Evolutionary conservation across 129 eudicot genomes (phyloP).

Genomic region (Scalesia atractyloides): DNA sequence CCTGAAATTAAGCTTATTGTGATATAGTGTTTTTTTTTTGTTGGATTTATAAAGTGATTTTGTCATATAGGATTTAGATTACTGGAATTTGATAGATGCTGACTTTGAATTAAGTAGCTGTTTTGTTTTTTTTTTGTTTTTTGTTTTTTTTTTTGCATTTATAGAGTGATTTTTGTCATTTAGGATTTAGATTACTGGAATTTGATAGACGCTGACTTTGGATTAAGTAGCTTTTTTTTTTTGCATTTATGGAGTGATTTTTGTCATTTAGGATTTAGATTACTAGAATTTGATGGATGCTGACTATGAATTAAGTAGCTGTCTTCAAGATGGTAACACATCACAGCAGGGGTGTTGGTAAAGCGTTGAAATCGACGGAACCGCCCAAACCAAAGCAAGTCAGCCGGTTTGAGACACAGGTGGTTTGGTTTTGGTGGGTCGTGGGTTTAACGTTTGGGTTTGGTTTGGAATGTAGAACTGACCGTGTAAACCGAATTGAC

Average conservation of each 20-base stretch:
- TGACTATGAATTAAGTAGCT: constrained; percentile 1
- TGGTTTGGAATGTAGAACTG: too few species aligned
- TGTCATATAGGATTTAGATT: neutral
- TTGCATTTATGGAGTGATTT: neutral
- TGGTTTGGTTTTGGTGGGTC: too few species aligned
- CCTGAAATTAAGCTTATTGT: neutral
- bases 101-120: constrained; percentile 8
- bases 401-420: too few species aligned
- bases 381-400: too few species aligned
- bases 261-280: neutral
- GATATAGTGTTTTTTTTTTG: neutral
- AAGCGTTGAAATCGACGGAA: too few species aligned
- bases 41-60: neutral
- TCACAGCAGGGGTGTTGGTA: neutral
- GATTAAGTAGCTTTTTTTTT: neutral
- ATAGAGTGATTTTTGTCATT: neutral
- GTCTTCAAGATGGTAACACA: neutral
- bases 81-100: neutral
- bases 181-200: neutral
- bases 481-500: too few species aligned
- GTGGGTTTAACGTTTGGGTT: too few species aligned
- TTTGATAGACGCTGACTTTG: constrained; percentile 5
- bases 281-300: neutral
- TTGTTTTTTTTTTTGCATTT: neutral
- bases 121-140: too few species aligned